Conservation (phyloP, 2,329 filamentous ascomycete genomes). For the Hyphodiscus sp. region DNA sequence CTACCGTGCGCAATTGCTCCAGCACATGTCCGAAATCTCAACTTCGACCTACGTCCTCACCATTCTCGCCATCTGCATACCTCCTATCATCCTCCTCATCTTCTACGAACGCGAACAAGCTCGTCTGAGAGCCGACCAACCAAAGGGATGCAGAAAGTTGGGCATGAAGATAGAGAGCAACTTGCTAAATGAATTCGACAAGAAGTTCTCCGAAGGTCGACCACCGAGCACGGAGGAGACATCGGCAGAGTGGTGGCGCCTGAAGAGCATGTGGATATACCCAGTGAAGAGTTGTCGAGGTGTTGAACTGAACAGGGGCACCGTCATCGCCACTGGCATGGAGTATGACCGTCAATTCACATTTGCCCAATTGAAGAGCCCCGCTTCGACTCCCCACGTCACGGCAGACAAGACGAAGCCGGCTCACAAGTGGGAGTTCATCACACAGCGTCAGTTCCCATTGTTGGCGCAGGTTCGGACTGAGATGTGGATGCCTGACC, state of each 20-base stretch:
- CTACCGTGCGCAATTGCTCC: constrained; percentile 25
- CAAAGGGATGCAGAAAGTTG: constrained; percentile 45
- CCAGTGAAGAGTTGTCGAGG: constrained; percentile 78
- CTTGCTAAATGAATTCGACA: constrained; percentile 48
- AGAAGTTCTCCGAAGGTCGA: constrained; percentile 38
- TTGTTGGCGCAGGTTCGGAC: constrained; percentile 63
- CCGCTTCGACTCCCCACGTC: constrained; percentile 37
- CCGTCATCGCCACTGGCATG: constrained; percentile 62
- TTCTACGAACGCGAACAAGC: constrained; percentile 29
- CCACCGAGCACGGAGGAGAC: constrained; percentile 30
- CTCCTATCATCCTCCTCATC: constrained; percentile 27
- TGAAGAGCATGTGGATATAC: constrained; percentile 72
- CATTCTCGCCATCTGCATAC: constrained; percentile 27
- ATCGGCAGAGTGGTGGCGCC: constrained; percentile 35
- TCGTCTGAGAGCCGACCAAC: constrained; percentile 29
- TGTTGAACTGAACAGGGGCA: constrained; percentile 61
- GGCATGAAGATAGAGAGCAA: constrained; percentile 44
- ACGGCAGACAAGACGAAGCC: constrained; percentile 33
- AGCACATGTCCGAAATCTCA: constrained; percentile 24
- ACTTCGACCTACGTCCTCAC: constrained; percentile 27
- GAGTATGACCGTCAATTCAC: constrained; percentile 78
- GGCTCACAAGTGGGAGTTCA: constrained; percentile 57
- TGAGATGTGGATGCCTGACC: constrained; percentile 64
- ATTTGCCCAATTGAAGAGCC: constrained; percentile 61
- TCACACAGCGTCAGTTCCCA: constrained; percentile 65